Conservation (phyloP, 805 yeast species). For the Metschnikowia baotianmanensis region DNA sequence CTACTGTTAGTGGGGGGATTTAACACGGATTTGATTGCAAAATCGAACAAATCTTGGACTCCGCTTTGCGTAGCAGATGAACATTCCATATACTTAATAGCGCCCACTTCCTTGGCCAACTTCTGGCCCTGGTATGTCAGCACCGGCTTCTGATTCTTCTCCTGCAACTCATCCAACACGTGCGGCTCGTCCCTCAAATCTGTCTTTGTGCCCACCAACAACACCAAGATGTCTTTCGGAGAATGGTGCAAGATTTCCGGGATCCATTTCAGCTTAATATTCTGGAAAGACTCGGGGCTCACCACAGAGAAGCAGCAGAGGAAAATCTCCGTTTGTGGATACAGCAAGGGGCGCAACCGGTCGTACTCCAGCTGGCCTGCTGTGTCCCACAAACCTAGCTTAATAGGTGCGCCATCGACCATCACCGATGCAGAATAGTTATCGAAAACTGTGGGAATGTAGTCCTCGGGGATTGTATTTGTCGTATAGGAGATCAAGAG, state of each 20-base stretch:
- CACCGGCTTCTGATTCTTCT: slow-evolving; percentile 61
- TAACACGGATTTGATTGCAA: slow-evolving; percentile 70
- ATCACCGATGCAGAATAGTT: slow-evolving; percentile 85
- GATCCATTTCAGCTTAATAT: slow-evolving; percentile 71
- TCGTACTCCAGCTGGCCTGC: slow-evolving; percentile 95
- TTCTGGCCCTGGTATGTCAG: slow-evolving; percentile 58
- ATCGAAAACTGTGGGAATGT: slow-evolving; percentile 92
- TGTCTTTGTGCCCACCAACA: slow-evolving; percentile 84
- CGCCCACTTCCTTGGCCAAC: slow-evolving; percentile 68
- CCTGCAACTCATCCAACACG: slow-evolving; percentile 64
- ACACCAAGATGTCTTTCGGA: slow-evolving; percentile 61
- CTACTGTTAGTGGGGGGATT: slow-evolving; percentile 40
- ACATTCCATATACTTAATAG: slow-evolving; percentile 78
- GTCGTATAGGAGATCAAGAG: slow-evolving; percentile 85
- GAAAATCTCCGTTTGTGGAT: slow-evolving; percentile 90
- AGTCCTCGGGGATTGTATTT: slow-evolving; percentile 89
- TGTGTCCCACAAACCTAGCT: slow-evolving; percentile 91
- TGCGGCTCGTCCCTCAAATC: slow-evolving; percentile 83
- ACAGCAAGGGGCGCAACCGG: slow-evolving; percentile 81
- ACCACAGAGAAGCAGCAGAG: slow-evolving; percentile 82
- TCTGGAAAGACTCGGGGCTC: slow-evolving; percentile 75
- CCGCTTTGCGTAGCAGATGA: slow-evolving; percentile 89
- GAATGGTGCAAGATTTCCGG: slow-evolving; percentile 88
- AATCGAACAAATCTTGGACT: slow-evolving; percentile 80
- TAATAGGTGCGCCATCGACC: slow-evolving; percentile 77